These are phyloP conservation scores for Parmelia sp. DNA, from an alignment of 495 filamentous ascomycete species.

Conservation along the genomic window DNA sequence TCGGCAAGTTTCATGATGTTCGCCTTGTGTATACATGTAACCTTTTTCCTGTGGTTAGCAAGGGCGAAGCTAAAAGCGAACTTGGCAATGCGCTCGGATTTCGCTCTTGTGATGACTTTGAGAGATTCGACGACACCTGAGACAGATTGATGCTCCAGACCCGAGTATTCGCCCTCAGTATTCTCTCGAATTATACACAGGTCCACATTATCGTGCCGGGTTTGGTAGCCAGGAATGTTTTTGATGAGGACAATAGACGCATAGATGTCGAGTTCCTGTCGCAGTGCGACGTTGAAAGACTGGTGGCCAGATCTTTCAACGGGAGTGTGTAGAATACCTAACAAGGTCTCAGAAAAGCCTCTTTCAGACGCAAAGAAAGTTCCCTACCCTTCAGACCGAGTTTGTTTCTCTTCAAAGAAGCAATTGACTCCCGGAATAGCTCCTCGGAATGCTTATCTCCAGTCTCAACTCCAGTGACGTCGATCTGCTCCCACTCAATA, in stretches of 20 bases:
- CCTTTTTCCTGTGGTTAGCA: slow-evolving; percentile 97
- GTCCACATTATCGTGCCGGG: slow-evolving; percentile 92
- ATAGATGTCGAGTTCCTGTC: slow-evolving; percentile 99
- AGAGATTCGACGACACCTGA: slow-evolving; percentile 95
- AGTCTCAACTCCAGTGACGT: slow-evolving; percentile 85
- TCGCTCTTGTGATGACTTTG: slow-evolving; percentile 98
- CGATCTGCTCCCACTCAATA: slow-evolving; percentile 97
- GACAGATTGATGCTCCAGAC: slow-evolving; percentile 96
- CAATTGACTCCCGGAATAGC: slow-evolving; percentile 88
- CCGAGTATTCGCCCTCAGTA: slow-evolving; percentile 98
- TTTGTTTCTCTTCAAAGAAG: slow-evolving; percentile 95
- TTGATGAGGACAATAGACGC: slow-evolving; percentile 96
- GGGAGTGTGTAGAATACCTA: slow-evolving; percentile 88
- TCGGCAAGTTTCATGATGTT: slow-evolving; percentile 99
- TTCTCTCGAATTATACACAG: slow-evolving; percentile 99
- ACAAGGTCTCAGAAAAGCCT: slow-evolving; percentile 16
- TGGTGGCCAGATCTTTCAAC: slow-evolving; percentile 96
- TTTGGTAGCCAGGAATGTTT: slow-evolving; percentile 98
- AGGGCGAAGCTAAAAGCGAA: slow-evolving; percentile 97
- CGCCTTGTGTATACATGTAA: slow-evolving; percentile 98
- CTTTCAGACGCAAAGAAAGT: not conserved
- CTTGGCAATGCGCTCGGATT: slow-evolving; percentile 97
- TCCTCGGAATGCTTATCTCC: slow-evolving; percentile 86
- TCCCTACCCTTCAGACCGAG: slow-evolving; percentile 77
- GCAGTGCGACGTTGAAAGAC: slow-evolving; percentile 98